A percentile compares a stretch with the other conserved stretches of the same genome.
phyloP scores from a whole-genome alignment of 208 protist species.

The Trypanosoma rangeli region DNA sequence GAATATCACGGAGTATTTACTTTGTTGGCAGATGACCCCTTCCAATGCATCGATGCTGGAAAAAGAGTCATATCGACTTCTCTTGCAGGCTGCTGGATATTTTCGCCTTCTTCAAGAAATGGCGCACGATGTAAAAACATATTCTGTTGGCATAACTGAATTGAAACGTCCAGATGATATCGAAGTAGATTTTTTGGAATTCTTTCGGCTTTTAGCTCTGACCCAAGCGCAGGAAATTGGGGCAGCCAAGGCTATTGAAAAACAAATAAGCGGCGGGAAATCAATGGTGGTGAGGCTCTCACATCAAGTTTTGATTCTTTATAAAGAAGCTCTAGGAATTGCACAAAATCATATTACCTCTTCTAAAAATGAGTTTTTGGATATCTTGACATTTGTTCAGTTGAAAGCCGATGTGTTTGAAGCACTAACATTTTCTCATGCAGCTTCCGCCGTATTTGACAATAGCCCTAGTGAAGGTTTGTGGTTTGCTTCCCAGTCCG shows the following conservation, averaged over 20 bases:
- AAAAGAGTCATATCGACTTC: constrained; percentile 63
- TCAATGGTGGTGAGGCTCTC: constrained; percentile 39
- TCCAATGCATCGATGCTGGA: constrained; percentile 28
- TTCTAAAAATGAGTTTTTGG: constrained; percentile 30
- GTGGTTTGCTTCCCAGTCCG: constrained; percentile 33
- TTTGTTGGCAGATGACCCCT: constrained; percentile 30
- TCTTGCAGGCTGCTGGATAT: constrained; percentile 62
- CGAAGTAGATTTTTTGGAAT: constrained; percentile 24
- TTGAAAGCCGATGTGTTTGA: constrained; percentile 57
- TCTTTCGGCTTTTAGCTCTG: constrained; percentile 46
- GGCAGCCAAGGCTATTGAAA: constrained; percentile 38
- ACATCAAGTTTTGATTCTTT: constrained; percentile 60
- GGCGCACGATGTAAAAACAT: constrained; percentile 35
- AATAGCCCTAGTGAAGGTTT: constrained; percentile 42
- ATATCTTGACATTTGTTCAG: constrained; percentile 34
- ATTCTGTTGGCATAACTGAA: constrained; percentile 37
- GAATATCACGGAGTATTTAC: constrained; percentile 54
- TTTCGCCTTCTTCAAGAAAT: constrained; percentile 46
- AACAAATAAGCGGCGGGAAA: constrained; percentile 34
- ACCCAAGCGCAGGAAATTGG: constrained; percentile 73
- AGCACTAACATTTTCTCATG: constrained; percentile 45
- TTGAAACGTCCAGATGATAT: constrained; percentile 40
- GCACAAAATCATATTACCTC: constrained; percentile 24
- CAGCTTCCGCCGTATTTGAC: constrained; percentile 41
- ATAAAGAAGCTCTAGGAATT: constrained; percentile 32